Evolutionary conservation across 371 early-diverging fungal species (phyloP).

Genomic region (Neoconidiobolus thromboides): DNA sequence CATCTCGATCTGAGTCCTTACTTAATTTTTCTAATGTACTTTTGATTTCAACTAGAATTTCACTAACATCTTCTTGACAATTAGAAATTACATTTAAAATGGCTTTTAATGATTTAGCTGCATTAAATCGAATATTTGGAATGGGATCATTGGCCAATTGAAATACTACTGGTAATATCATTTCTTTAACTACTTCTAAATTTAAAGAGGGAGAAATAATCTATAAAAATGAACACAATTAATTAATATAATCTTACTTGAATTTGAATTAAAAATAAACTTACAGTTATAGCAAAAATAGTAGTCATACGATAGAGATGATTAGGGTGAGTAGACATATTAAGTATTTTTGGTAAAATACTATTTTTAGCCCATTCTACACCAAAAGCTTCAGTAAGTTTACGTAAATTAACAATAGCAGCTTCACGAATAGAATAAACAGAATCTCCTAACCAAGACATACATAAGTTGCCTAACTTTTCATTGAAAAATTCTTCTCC

Average conservation of each 20-base stretch:
- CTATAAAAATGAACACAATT: conserved; percentile 15
- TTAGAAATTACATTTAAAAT: conserved; percentile 53
- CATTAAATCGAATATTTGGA: conserved; percentile 98
- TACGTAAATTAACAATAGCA: conserved; percentile 76
- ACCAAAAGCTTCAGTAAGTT: conserved; percentile 91
- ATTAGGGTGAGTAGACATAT: conserved; percentile 72
- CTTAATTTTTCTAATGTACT: conserved; percentile 65
- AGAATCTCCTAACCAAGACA: conserved; percentile 91
- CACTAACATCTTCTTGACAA: conserved; percentile 31
- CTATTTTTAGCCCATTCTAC: conserved; percentile 91
- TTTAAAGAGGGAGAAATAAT: conserved; percentile 76
- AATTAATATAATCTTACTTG: not conserved
- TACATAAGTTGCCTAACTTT: conserved; percentile 76
- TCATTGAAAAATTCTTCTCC: conserved; percentile 93
- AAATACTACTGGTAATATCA: conserved; percentile 74
- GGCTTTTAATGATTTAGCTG: conserved; percentile 82
- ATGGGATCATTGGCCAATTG: conserved; percentile 79
- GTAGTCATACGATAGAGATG: conserved; percentile 95
- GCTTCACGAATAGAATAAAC: conserved; percentile 96
- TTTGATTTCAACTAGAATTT: conserved; percentile 46
- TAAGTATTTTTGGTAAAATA: conserved; percentile 84
- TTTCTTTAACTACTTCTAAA: conserved; percentile 68
- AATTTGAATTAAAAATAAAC: conserved; percentile 8
- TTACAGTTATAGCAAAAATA: conserved; percentile 81
- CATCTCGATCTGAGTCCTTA: conserved; percentile 82